Evolutionary conservation across 495 filamentous ascomycete genomes (phyloP).

Genomic region (Amorphotheca resinae): DNA sequence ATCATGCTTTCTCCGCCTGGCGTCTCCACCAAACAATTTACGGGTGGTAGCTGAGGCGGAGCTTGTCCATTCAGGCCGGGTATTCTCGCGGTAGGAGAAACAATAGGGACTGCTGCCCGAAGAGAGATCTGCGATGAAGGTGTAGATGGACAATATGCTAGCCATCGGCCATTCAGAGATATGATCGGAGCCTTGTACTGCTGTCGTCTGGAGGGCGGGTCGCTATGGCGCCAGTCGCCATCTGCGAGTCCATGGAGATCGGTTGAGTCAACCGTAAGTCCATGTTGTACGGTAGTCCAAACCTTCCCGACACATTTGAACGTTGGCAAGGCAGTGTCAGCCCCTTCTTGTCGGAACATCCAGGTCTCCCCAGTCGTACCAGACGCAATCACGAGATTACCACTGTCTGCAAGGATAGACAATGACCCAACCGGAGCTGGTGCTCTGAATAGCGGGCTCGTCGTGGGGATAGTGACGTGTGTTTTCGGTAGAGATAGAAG

Average conservation of each 20-base stretch:
- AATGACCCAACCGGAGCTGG: constrained; percentile 60
- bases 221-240: constrained; percentile 32
- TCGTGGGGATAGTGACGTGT: constrained; percentile 33
- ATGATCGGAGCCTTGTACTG: constrained; percentile 43
- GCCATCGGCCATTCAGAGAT: constrained; percentile 66
- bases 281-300: constrained; percentile 67
- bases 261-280: constrained; percentile 11
- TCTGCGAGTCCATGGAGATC: constrained; percentile 44
- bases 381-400: constrained; percentile 59
- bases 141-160: constrained; percentile 70
- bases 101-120: constrained; percentile 38
- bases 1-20: constrained; percentile 70
- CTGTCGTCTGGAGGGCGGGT: constrained; percentile 30
- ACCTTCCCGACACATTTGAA: constrained; percentile 68
- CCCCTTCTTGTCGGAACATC: constrained; percentile 43
- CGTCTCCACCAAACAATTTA: constrained; percentile 63
- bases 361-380: constrained; percentile 77
- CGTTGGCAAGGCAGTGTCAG: constrained; percentile 21
- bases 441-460: constrained; percentile 40
- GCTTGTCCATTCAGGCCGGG: constrained; percentile 57
- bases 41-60: constrained; percentile 61
- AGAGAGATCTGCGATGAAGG: constrained; percentile 58
- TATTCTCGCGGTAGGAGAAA: constrained; percentile 21
- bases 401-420: constrained; percentile 52
- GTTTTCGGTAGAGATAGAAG: constrained; percentile 46